A percentile compares a stretch with the other conserved stretches of the same genome.
phyloP scores from a whole-genome alignment of 257 asterid species.

The Apocynum venetum region DNA sequence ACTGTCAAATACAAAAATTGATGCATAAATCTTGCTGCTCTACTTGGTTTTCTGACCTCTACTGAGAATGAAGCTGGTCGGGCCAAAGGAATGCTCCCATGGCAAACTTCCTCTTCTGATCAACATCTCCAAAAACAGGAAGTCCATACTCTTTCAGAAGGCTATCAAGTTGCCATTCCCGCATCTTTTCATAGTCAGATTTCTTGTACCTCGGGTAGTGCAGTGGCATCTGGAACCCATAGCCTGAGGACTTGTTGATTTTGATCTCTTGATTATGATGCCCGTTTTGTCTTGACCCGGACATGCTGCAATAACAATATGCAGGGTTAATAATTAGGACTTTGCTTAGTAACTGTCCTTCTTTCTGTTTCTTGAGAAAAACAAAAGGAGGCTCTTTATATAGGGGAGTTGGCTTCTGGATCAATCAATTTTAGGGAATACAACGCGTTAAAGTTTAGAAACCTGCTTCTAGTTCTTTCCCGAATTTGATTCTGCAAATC shows the following conservation, averaged over 20 bases:
- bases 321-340: neutral
- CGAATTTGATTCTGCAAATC: neutral
- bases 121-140: conserved; percentile 16
- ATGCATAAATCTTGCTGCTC: too few species aligned
- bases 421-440: neutral
- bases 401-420: too few species aligned
- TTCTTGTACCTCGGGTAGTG: conserved; percentile 29
- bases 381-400: too few species aligned
- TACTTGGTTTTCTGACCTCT: neutral
- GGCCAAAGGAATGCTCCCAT: conserved; percentile 39
- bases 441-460: neutral
- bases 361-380: neutral
- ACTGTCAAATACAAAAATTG: too few species aligned
- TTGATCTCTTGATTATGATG: neutral
- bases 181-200: conserved; percentile 24
- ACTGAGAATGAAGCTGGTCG: neutral
- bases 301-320: neutral
- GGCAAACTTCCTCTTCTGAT: conserved; percentile 30
- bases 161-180: conserved; percentile 21
- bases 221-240: conserved; percentile 17
- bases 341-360: neutral
- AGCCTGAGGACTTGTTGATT: neutral
- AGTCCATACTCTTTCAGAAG: conserved; percentile 26
- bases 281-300: neutral
- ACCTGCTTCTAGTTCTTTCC: neutral